These are phyloP conservation scores for Eimeria necatrix DNA, from an alignment of 169 alveolate species.

Conservation along the genomic window DNA sequence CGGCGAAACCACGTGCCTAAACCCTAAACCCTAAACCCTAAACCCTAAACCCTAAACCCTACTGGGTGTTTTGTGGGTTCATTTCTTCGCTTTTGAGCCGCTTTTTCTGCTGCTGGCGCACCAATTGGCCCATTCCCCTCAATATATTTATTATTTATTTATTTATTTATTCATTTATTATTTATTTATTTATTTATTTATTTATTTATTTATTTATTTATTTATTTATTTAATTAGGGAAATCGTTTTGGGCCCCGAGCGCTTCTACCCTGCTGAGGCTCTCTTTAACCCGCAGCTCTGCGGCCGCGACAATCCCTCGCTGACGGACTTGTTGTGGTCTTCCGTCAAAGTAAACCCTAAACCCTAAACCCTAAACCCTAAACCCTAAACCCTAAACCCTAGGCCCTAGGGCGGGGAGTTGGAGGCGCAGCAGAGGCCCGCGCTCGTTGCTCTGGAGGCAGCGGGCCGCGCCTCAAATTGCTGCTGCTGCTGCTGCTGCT, in stretches of 20 bases:
- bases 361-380: not conserved
- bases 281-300: constrained; percentile 87
- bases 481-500: too few relatives aligned
- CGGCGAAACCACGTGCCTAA: constrained; percentile 80
- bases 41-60: constrained; percentile 19
- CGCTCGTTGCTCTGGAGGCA: too few relatives aligned
- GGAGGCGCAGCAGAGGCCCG: too few relatives aligned
- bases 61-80: not conserved
- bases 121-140: not conserved
- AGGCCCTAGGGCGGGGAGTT: not conserved
- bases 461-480: too few relatives aligned
- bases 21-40: constrained; percentile 42
- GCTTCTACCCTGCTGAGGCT: constrained; percentile 88
- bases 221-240: constrained; percentile 54
- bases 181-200: not conserved
- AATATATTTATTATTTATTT: not conserved
- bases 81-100: not conserved
- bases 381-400: not conserved
- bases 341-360: constrained; percentile 79
- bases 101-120: not conserved
- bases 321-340: constrained; percentile 84
- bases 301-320: constrained; percentile 84
- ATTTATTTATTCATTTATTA: not conserved
- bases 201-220: not conserved
- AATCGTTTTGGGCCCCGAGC: constrained; percentile 85